A percentile compares a stretch with the other conserved stretches of the same genome.
Conservation (phyloP, 2,329 filamentous ascomycete genomes). For the Rugonectria rugulosa region DNA sequence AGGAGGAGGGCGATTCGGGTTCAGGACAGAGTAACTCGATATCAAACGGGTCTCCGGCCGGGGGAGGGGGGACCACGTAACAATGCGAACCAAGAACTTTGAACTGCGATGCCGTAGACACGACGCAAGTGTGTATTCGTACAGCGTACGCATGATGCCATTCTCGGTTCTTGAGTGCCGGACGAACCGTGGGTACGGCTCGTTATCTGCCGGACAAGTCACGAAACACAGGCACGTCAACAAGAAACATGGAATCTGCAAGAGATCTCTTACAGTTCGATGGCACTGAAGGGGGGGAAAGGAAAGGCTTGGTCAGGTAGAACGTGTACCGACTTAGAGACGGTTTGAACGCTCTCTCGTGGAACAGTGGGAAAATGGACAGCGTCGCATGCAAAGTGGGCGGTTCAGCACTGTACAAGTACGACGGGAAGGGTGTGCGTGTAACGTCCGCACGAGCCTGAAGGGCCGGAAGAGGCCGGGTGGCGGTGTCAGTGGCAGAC, state of each 20-base stretch:
- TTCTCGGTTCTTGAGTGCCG: constrained; percentile 8
- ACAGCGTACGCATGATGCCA: constrained; percentile 9
- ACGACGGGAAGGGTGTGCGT: not conserved
- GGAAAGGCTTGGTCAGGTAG: not conserved
- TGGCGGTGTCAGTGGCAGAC: constrained; percentile 17
- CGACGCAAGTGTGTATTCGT: too few species aligned
- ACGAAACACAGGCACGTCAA: constrained; percentile 31
- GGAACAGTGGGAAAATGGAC: too few species aligned
- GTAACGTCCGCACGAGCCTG: constrained; percentile 16
- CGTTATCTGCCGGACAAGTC: constrained; percentile 27
- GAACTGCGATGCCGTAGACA: too few species aligned
- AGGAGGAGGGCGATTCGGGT: constrained; percentile 1
- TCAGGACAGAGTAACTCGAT: constrained; percentile 12
- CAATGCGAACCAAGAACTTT: too few species aligned
- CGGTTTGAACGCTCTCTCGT: too few species aligned
- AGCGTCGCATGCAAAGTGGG: constrained; percentile 17
- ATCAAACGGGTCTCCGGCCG: too few species aligned
- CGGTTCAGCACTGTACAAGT: too few species aligned
- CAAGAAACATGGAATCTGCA: not conserved
- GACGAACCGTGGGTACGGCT: constrained; percentile 28
- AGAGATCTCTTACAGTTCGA: not conserved
- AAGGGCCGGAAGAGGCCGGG: constrained; percentile 21
- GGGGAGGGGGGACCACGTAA: too few species aligned
- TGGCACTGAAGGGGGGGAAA: not conserved
- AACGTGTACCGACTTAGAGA: not conserved